Evolutionary conservation across 208 protist species (phyloP).

Genomic region (Crithidia thermophila): DNA sequence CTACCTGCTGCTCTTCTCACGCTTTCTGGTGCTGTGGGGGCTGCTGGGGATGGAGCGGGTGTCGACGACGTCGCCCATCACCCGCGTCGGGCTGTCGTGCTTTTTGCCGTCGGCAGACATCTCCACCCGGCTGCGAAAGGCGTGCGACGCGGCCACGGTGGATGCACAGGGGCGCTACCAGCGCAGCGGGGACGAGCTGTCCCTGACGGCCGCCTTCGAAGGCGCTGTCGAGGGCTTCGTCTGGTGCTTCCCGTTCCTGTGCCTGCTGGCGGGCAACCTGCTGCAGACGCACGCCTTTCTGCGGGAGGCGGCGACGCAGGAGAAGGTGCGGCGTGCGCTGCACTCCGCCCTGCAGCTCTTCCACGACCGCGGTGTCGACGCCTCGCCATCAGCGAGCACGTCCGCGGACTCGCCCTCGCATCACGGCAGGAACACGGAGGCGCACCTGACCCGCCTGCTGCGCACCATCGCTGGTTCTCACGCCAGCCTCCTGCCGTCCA

Average conservation of each 20-base stretch:
- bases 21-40: constrained; percentile 35
- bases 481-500: no score
- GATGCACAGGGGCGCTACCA: constrained; percentile 6
- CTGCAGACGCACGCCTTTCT: constrained; percentile 46
- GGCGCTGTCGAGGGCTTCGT: constrained; percentile 59
- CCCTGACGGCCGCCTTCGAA: constrained; percentile 30
- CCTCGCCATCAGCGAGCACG: background rate
- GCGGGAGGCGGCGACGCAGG: constrained; percentile 9
- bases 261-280: constrained; percentile 48
- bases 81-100: constrained; percentile 22
- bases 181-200: background rate
- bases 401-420: background rate
- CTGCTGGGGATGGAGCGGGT: constrained; percentile 25
- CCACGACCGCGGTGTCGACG: background rate
- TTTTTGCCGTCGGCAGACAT: constrained; percentile 23
- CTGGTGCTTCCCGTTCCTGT: constrained; percentile 47
- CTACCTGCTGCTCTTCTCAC: constrained; percentile 42
- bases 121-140: constrained; percentile 1
- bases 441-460: constrained; percentile 9
- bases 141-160: constrained; percentile 4
- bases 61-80: constrained; percentile 10
- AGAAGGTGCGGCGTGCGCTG: constrained; percentile 27
- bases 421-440: background rate
- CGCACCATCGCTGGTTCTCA: constrained; percentile 21
- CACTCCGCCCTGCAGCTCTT: constrained; percentile 28